Percentiles rank a stretch among this genome's conserved stretches.
Conservation (phyloP, 1,284 basidiomycete species). For the Pseudozyma sp. region DNA sequence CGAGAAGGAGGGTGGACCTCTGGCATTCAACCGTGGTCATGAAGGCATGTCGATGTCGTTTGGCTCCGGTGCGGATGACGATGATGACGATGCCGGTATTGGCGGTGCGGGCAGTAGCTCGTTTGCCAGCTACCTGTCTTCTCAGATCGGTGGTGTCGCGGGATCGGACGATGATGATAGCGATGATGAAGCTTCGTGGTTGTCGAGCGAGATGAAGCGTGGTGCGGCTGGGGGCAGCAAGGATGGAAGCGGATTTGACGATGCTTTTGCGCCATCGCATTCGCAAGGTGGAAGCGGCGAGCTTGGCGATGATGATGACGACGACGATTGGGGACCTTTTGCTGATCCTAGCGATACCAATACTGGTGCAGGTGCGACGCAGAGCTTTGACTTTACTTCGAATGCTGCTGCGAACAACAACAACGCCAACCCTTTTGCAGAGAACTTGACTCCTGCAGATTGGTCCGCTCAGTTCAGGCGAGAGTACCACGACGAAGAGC, state of each 20-base stretch:
- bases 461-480: conserved; percentile 65
- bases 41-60: conserved; percentile 51
- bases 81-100: conserved; percentile 45
- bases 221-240: conserved; percentile 10
- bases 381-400: conserved; percentile 37
- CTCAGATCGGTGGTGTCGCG: conserved; percentile 62
- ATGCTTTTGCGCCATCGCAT: conserved; percentile 39
- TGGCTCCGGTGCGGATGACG: conserved; percentile 43
- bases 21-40: conserved; percentile 64
- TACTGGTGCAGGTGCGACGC: conserved; percentile 9
- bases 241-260: conserved; percentile 52
- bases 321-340: conserved; percentile 68
- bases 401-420: conserved; percentile 1
- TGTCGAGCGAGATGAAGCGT: conserved; percentile 53
- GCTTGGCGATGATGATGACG: conserved; percentile 48
- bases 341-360: conserved; percentile 48
- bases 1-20: conserved; percentile 63
- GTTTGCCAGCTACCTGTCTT: conserved; percentile 67
- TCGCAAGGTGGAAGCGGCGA: conserved; percentile 29
- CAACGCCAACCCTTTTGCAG: conserved; percentile 45
- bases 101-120: conserved; percentile 49
- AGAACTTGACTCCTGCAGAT: conserved; percentile 67
- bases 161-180: conserved; percentile 62
- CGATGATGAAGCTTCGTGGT: conserved; percentile 62
- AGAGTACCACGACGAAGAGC: conserved; percentile 44